Base-by-base conservation (phyloP, 2,329 filamentous ascomycete species). In the Trichoderma pleuroti region DNA sequence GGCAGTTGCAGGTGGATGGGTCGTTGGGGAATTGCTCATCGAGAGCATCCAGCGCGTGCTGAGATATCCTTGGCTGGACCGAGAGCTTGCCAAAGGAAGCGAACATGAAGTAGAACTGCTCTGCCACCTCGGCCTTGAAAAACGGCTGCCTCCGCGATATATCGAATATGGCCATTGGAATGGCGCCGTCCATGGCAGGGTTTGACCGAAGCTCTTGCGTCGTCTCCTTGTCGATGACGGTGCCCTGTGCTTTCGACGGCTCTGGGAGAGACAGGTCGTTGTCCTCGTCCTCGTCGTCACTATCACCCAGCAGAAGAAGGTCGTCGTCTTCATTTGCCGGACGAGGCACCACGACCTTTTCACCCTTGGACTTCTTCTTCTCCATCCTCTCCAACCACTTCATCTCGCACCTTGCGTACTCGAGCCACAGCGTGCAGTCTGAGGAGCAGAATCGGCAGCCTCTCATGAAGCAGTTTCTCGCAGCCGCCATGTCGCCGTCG, bases 381-480 rank as follows among this genome's bases (percentile, higher is more conserved):
- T 92, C 90, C 77, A 98, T 89, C 82, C 92, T 94, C 65, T 88
- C 89, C 70, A 98, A 85, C 85, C 97, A 98, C 73, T 96, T 91
- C 89, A 97, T 93, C 84, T 99, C 96, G 77, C 95, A 86, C 77
- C 92, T 91, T 10, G 92, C 92, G 78, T 98, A 98, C 81, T 97
- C 93, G 39, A 97, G 79, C 94, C 95, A 99, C 65, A 99, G 80
- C 21, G 85, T 84, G 73, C 86, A 88, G 60, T 92, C 91, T 62
- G 84, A 88, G 65, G 91, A 93, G 83, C 94, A 98, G 81, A 99
- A 98, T 54, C 96, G 86, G 77, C 97, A 87, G 0, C 94, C 96
- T 72, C 95, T 87, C 85, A 90, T 97, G 88, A 94, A 99, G 86
- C 86, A 96, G 61, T 89, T 91, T 72, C 96, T 84, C 3, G 95